A percentile compares a stretch with the other conserved stretches of the same genome.
These are phyloP conservation scores for Aspergillus hancockii DNA, from an alignment of 495 filamentous ascomycete genomes.

Conservation along the genomic window DNA sequence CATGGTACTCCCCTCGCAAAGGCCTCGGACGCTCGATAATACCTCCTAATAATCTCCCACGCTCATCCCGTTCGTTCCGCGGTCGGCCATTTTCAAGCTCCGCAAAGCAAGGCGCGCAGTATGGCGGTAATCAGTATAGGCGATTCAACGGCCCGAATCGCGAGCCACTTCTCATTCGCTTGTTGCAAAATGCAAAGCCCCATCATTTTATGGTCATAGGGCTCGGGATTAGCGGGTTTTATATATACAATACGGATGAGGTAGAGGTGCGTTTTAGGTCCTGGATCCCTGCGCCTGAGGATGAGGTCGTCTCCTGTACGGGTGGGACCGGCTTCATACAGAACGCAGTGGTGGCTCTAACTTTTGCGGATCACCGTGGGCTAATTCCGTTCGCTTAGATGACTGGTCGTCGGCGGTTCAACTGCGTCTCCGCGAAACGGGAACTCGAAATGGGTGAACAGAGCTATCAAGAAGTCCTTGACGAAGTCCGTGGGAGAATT, in stretches of 20 bases:
- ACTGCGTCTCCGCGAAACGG: constrained; percentile 59
- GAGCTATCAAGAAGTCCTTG: constrained; percentile 53
- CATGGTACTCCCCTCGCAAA: background rate
- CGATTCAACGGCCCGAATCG: constrained; percentile 28
- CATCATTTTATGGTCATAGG: constrained; percentile 38
- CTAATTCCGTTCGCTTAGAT: constrained; percentile 35
- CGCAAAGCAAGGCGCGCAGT: constrained; percentile 8
- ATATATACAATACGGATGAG: constrained; percentile 71
- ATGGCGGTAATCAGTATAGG: constrained; percentile 30
- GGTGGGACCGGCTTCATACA: background rate
- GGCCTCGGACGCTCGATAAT: background rate
- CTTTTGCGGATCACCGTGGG: background rate
- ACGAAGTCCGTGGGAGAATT: constrained; percentile 46
- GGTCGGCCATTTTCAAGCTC: constrained; percentile 25
- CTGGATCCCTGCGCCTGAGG: background rate
- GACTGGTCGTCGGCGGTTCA: constrained; percentile 79
- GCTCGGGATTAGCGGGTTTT: constrained; percentile 50
- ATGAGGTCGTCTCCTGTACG: background rate
- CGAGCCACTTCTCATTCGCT: constrained; percentile 17
- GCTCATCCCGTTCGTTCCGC: background rate
- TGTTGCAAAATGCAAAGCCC: constrained; percentile 29
- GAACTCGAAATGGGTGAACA: constrained; percentile 57
- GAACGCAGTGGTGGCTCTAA: background rate
- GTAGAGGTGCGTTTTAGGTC: constrained; percentile 56
- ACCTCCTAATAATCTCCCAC: constrained; percentile 8